Evolutionary conservation across 768 basidiomycete species (phyloP).

Genomic region (Podaxis sp.): DNA sequence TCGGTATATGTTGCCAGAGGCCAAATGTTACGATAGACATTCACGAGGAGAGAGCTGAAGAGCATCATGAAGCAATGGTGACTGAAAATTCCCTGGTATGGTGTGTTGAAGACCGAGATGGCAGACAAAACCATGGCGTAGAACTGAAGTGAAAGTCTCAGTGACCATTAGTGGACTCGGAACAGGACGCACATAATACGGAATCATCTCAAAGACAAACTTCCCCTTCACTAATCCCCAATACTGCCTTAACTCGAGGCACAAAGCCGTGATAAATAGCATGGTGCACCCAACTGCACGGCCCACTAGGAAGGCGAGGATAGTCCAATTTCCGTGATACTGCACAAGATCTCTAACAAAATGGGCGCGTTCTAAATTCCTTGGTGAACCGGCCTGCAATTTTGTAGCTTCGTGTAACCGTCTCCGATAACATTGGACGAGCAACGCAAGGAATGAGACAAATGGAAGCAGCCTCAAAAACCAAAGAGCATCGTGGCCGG

Average conservation of each 20-base stretch:
- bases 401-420: neutral
- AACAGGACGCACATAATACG: constrained; percentile 6
- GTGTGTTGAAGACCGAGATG: neutral
- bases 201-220: neutral
- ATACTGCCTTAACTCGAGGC: neutral
- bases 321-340: constrained; percentile 44
- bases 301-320: constrained; percentile 46
- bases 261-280: constrained; percentile 32
- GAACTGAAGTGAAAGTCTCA: neutral
- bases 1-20: constrained; percentile 50
- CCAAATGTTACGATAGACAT: constrained; percentile 53
- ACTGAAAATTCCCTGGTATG: neutral
- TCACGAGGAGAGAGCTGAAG: constrained; percentile 41
- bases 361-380: neutral
- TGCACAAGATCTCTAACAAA: constrained; percentile 30
- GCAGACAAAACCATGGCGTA: constrained; percentile 2
- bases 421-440: neutral
- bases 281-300: constrained; percentile 46
- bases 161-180: no score
- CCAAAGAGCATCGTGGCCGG: neutral
- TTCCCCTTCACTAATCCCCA: neutral
- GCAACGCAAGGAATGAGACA: neutral
- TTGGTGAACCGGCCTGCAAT: no score
- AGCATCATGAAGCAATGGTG: constrained; percentile 24
- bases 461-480: constrained; percentile 1